These are phyloP conservation scores for Leucosporidium creatinivorum DNA, from an alignment of 768 basidiomycete species.

Conservation along the genomic window DNA sequence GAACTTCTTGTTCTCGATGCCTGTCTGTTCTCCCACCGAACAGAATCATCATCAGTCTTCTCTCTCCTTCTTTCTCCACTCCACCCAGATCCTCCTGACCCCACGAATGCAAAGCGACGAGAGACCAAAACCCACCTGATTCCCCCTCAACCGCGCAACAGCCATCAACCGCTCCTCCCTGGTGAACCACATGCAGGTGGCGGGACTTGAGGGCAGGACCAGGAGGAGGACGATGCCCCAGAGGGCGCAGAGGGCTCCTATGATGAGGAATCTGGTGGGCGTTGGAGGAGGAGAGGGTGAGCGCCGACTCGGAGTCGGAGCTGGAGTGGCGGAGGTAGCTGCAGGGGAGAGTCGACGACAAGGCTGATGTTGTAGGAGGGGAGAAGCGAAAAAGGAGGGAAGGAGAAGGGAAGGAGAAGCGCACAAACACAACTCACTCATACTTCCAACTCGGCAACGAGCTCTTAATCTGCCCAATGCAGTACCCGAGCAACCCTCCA, in stretches of 20 bases:
- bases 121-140: conserved; percentile 32
- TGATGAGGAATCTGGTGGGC: conserved; percentile 17
- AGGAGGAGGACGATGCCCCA: conserved; percentile 25
- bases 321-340: too few relatives aligned
- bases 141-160: conserved; percentile 39
- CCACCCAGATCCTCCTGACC: too few relatives aligned
- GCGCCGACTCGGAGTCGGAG: too few relatives aligned
- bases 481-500: conserved; percentile 12
- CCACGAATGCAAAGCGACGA: too few relatives aligned
- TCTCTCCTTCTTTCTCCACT: not conserved
- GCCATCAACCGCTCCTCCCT: conserved; percentile 42
- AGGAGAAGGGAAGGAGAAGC: too few relatives aligned
- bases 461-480: conserved; percentile 28
- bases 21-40: conserved; percentile 9
- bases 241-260: conserved; percentile 17
- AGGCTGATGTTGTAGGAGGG: too few relatives aligned
- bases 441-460: conserved; percentile 12
- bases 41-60: not conserved
- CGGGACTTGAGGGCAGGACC: conserved; percentile 13
- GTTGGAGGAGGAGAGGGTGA: not conserved
- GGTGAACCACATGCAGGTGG: conserved; percentile 39
- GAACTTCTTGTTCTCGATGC: conserved; percentile 1
- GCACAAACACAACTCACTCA: not conserved
- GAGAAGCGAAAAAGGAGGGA: too few relatives aligned
- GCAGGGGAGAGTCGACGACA: not conserved